These are phyloP conservation scores for Halophytophthora polymorphica DNA, from an alignment of 352 stramenopile genomes.

Conservation along the genomic window DNA sequence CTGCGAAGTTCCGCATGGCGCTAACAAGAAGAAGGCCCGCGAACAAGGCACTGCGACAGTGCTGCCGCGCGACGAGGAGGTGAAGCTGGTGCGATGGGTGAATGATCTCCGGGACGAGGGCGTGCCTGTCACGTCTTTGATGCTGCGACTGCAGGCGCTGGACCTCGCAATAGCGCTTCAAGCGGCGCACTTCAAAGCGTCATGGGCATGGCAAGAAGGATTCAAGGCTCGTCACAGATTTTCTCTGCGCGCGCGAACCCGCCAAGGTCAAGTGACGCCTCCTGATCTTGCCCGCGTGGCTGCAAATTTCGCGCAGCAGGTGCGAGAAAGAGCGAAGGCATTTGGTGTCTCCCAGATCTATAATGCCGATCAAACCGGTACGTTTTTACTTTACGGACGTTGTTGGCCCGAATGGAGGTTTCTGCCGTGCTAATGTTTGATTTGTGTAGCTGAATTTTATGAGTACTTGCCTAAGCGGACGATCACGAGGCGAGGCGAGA, in stretches of 20 bases:
- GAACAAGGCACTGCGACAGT: no score
- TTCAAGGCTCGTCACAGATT: neutral
- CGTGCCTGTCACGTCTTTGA: no score
- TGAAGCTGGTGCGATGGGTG: no score
- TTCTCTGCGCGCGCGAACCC: neutral
- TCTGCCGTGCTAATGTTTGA: neutral
- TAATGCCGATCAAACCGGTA: neutral
- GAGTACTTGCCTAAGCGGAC: conserved; percentile 3
- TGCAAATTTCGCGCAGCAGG: neutral
- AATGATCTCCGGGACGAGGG: no score
- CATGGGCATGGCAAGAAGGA: neutral
- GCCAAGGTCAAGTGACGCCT: neutral
- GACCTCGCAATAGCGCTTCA: no score
- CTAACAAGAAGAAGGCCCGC: no score
- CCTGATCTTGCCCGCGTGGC: neutral
- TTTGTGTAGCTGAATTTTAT: conserved; percentile 2
- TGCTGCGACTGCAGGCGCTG: no score
- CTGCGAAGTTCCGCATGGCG: no score
- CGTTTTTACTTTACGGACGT: neutral
- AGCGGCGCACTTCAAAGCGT: neutral
- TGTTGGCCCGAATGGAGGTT: no score
- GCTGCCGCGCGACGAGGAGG: no score
- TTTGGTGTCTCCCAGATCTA: neutral
- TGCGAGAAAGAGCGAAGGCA: no score
- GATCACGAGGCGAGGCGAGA: neutral